Conservation (phyloP, 1,284 basidiomycete genomes). For the Mycena citricolor region DNA sequence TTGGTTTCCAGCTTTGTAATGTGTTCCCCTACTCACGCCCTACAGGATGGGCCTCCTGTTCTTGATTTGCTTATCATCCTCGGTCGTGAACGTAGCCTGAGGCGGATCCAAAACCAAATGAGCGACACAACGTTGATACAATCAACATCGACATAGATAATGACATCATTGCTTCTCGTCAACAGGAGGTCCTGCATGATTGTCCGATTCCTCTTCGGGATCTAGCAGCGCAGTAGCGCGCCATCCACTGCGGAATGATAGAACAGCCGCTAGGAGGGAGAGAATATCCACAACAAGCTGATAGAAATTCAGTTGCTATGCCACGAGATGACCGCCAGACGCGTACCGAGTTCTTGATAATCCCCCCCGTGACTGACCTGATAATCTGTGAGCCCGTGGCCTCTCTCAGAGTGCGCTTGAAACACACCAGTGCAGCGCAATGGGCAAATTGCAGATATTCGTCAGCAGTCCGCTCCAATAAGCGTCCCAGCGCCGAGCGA, state of each 20-base stretch:
- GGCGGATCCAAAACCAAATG: too few relatives aligned
- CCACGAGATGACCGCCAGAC: slow-evolving; percentile 5
- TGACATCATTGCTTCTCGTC: too few relatives aligned
- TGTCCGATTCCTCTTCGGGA: not conserved
- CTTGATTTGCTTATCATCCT: slow-evolving; percentile 41
- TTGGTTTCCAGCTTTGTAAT: slow-evolving; percentile 34
- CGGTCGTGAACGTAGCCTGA: slow-evolving; percentile 39
- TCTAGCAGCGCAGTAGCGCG: slow-evolving; percentile 62
- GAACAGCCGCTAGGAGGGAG: slow-evolving; percentile 60
- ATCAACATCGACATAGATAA: too few relatives aligned
- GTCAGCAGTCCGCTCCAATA: slow-evolving; percentile 73
- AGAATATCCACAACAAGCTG: slow-evolving; percentile 66
- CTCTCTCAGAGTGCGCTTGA: not conserved
- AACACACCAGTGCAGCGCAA: slow-evolving; percentile 80
- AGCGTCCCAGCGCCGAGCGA: slow-evolving; percentile 62
- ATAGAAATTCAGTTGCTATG: slow-evolving; percentile 4
- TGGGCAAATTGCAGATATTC: slow-evolving; percentile 75
- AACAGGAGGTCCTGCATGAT: too few relatives aligned
- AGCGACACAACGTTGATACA: too few relatives aligned
- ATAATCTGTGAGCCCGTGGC: slow-evolving; percentile 5
- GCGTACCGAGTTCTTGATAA: slow-evolving; percentile 64
- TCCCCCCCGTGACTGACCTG: slow-evolving; percentile 68
- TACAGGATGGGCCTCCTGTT: slow-evolving; percentile 42
- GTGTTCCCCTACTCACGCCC: slow-evolving; percentile 5
- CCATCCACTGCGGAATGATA: slow-evolving; percentile 74